These are phyloP conservation scores for Saxophila tyrrhenica DNA, from an alignment of 495 filamentous ascomycete genomes.

Conservation along the genomic window DNA sequence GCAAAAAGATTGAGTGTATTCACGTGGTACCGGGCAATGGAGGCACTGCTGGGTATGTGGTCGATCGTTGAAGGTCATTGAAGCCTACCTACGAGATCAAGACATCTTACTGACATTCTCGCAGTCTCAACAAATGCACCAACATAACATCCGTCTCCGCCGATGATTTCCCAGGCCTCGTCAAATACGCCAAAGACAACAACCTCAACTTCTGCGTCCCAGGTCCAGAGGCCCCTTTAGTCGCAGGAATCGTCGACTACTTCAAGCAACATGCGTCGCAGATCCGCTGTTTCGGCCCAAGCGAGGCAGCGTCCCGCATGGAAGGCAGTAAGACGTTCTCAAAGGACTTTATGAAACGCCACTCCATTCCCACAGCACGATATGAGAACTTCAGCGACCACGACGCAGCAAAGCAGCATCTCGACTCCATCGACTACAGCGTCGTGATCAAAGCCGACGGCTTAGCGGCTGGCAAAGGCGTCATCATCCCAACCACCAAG, in stretches of 20 bases:
- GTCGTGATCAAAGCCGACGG: conserved; percentile 87
- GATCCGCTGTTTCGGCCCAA: conserved; percentile 79
- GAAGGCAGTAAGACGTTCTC: conserved; percentile 95
- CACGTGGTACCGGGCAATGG: conserved; percentile 74
- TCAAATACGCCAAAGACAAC: conserved; percentile 60
- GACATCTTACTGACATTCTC: neutral
- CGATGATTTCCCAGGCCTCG: conserved; percentile 66
- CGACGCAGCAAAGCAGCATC: conserved; percentile 60
- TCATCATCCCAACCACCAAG: conserved; percentile 70
- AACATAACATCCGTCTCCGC: conserved; percentile 57
- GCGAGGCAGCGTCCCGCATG: conserved; percentile 74
- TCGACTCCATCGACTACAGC: conserved; percentile 60
- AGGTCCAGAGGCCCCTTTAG: conserved; percentile 88
- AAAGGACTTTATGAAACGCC: conserved; percentile 94
- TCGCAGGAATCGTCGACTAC: conserved; percentile 75
- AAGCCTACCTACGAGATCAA: neutral
- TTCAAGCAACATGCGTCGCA: conserved; percentile 47
- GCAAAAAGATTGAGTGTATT: conserved; percentile 52
- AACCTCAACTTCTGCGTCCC: conserved; percentile 76
- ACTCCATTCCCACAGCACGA: conserved; percentile 79
- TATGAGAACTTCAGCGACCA: conserved; percentile 84
- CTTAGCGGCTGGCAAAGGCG: conserved; percentile 82
- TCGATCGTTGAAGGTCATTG: neutral
- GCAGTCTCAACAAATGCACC: conserved; percentile 50
- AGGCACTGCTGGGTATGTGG: conserved; percentile 53